Conservation (phyloP, 1,284 basidiomycete species). For the Heterobasidion occidentale region DNA sequence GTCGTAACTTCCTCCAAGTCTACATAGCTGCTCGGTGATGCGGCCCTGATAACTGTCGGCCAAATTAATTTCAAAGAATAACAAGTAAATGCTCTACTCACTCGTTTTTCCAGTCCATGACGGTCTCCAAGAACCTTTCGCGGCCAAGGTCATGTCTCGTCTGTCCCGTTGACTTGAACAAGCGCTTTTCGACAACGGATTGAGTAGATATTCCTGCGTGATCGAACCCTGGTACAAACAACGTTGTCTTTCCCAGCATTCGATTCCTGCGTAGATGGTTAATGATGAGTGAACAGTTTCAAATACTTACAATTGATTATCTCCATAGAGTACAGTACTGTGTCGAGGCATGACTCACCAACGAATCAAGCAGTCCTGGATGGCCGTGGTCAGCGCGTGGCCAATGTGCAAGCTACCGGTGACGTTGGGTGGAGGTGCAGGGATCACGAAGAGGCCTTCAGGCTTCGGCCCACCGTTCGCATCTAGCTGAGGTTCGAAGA, state of each 20-base stretch:
- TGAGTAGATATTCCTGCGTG: slow-evolving; percentile 99
- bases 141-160: slow-evolving; percentile 93
- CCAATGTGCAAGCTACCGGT: slow-evolving; percentile 97
- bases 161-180: slow-evolving; percentile 80
- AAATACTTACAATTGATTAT: background rate
- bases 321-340: no score
- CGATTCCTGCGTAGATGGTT: slow-evolving; percentile 59
- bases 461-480: slow-evolving; percentile 48
- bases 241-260: slow-evolving; percentile 90
- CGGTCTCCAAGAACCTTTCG: slow-evolving; percentile 86
- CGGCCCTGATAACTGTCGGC: slow-evolving; percentile 75
- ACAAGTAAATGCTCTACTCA: slow-evolving; percentile 27
- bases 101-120: slow-evolving; percentile 98
- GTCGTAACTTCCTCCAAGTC: slow-evolving; percentile 92
- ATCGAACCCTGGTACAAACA: slow-evolving; percentile 95
- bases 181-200: slow-evolving; percentile 92
- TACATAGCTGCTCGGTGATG: slow-evolving; percentile 85
- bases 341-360: slow-evolving; percentile 47
- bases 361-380: slow-evolving; percentile 86
- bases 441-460: slow-evolving; percentile 80
- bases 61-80: slow-evolving; percentile 9
- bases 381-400: slow-evolving; percentile 88
- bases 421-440: slow-evolving; percentile 96
- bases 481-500: slow-evolving; percentile 78
- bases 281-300: background rate